Evolutionary conservation across 164 flowering plant species (phyloP), one percentile per base, ranked within the genome.

Genomic region (Piper longum): DNA sequence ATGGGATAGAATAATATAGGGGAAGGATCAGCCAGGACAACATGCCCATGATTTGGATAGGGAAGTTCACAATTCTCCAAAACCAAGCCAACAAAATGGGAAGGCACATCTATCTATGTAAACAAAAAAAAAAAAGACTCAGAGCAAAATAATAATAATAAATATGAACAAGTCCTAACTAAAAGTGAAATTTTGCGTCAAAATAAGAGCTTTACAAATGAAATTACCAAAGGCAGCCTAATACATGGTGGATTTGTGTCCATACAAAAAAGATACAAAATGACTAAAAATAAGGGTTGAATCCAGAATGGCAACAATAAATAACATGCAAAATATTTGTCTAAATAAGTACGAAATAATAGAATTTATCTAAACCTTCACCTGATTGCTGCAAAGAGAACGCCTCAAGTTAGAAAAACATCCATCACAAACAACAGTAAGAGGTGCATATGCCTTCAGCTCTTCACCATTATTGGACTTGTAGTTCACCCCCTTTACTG

Each of bases 321-420:
- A 26, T 1, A 26, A 26, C 36, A 26, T 26, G 36, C 36, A 26
- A 26, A 26, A 26, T 26, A 26, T 26, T 26, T 26, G 36, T 8
- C n/a, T 14, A 54, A 54, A 26, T 26, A 44, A 44, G 48, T 44
- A 9, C 11, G 48, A 5, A 57, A 44, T 44, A 44, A 5, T 9
- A 12, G 14, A 48, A 57, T 4, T 19, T n/a, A 66, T 41, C 17
- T 42, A 54, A 57, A 68, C 5, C 40, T 70, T 67, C 57, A 91
- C 98, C 96, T 82, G 82, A 14, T 96, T 88, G 5, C 57, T 71
- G 75, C 95, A 89, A 62, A 89, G 92, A 63, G 92, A 78, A 62
- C 89, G 92, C 14, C 95, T 85, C 77, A 91, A 74, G 71, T 91
- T 91, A 67, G 98, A 91, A 72, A 87, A 88, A 66, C 98, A 91